phyloP scores from a whole-genome alignment of 2,329 filamentous ascomycete genomes.

The Penicillium verrucosum region DNA sequence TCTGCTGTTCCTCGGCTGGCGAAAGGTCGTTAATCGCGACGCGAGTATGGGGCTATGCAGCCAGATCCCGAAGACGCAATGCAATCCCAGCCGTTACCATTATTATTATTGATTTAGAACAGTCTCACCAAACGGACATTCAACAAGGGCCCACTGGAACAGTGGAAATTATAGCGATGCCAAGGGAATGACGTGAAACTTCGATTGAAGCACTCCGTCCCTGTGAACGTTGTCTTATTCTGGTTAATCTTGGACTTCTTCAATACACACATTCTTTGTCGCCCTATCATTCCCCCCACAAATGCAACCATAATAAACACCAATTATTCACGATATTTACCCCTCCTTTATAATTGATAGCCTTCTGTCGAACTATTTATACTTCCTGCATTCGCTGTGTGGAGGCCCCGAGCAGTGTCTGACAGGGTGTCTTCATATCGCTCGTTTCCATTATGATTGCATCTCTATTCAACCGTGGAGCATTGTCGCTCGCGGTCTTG shows the following conservation, averaged over 20 bases:
- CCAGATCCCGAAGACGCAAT: neutral
- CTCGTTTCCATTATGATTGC: constrained; percentile 25
- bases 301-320: constrained; percentile 29
- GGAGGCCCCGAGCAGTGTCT: neutral
- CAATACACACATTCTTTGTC: constrained; percentile 2
- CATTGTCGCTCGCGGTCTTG: constrained; percentile 30
- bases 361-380: constrained; percentile 14
- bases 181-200: constrained; percentile 4
- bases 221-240: neutral
- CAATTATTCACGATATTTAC: neutral
- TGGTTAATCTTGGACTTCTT: neutral
- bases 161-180: neutral
- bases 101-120: neutral
- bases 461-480: constrained; percentile 25
- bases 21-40: neutral
- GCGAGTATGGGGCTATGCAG: neutral
- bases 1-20: neutral
- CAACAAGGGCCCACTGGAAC: constrained; percentile 1
- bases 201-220: neutral
- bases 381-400: neutral
- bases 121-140: neutral
- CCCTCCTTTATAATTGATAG: constrained; percentile 10
- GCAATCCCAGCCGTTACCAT: neutral
- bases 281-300: constrained; percentile 14
- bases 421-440: constrained; percentile 5